Base-by-base conservation (phyloP, 805 yeast species). In the Tetrapisispora fleetii region DNA sequence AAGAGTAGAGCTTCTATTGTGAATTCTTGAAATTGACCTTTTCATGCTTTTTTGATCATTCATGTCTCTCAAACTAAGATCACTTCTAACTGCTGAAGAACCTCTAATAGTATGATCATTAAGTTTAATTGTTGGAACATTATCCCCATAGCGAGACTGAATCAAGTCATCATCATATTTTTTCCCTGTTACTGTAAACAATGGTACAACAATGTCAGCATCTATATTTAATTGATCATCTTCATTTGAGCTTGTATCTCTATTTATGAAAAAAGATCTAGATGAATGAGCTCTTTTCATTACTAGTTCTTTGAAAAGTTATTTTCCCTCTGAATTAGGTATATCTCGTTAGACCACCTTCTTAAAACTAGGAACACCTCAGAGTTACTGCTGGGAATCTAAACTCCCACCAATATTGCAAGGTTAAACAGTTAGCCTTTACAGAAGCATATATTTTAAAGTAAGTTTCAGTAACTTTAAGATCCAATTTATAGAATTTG, bases 251-350 rank as follows among this genome's bases (percentile, higher is more conserved):
- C 22, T 30, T 8, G 19, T n/a, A 16, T 10, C 11, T 21, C 9
- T 33, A n/a, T 43, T 36, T 3, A 43, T 35, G 33, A 38, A 45
- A 21, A 45, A 45, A 16, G 47, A 45, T 38, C 32, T 38, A n/a
- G 47, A 24, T 21, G 47, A 45, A 2, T 19, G 19, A 7, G 22
- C 43, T 38, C 47, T 37, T 24, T 45, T 45, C 47, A 45, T 16
- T 17, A 30, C 8, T 19, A 30, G 28, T 11, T 3, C 6, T n/a
- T 22, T 38, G 4, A 21, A 19, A 38, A 21, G 6, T n/a, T n/a
- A n/a, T n/a, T n/a, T n/a, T n/a, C n/a, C n/a, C n/a, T n/a, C n/a
- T n/a, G n/a, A n/a, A n/a, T n/a, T n/a, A n/a, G n/a, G n/a, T n/a
- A n/a, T n/a, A n/a, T n/a, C n/a, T n/a, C n/a, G n/a, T n/a, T n/a